Evolutionary conservation across 495 filamentous ascomycete species (phyloP), one percentile per base, ranked within the genome.

Genomic region (Penicillium pancosmium): DNA sequence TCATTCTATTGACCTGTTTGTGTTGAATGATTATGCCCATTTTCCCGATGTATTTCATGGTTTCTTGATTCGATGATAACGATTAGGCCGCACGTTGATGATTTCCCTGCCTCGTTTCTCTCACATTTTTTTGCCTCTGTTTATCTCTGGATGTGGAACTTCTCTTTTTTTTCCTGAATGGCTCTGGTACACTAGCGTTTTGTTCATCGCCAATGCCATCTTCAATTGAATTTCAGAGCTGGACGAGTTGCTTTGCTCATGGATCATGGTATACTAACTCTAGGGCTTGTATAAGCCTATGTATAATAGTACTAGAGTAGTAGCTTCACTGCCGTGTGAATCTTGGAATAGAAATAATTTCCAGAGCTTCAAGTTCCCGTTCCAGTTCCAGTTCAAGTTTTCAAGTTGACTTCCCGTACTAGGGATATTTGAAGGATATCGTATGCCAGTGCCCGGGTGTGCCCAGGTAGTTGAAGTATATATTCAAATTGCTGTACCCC

Each of bases 41-140:
- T 44, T 34, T 55, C 31, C 35, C 41, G 27, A 60, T 64, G 59
- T 65, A 63, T 44, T 53, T 35, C 55, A 69, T 56, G 55, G 49
- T 48, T 53, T 44, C 57, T 52, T 48, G 54, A 25, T 57, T 60
- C 46, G 40, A 41, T 53, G 55, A 50, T 68, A 35, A 52, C 59
- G 56, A 62, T 35, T 36, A 43, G 51, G 50, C 41, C 57, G 46
- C 50, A 38, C 47, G 49, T 36, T 50, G 52, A 66, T 59, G 60
- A 68, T 50, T 48, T 50, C 36, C 44, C 46, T 31, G 61, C 50
- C 60, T 56, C 58, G 25, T 43, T 56, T 60, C 53, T 57, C 49
- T 56, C 57, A 51, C 58, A 41, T 35, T 48, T 48, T 48, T 48
- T 19, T 48, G 3, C 21, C 19, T n/a, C 10, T 48, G 4, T 35